Percentiles rank a stretch among this genome's conserved stretches.
These are phyloP conservation scores for Kazachstania psychrophila DNA, from an alignment of 805 yeast genomes.

Conservation along the genomic window DNA sequence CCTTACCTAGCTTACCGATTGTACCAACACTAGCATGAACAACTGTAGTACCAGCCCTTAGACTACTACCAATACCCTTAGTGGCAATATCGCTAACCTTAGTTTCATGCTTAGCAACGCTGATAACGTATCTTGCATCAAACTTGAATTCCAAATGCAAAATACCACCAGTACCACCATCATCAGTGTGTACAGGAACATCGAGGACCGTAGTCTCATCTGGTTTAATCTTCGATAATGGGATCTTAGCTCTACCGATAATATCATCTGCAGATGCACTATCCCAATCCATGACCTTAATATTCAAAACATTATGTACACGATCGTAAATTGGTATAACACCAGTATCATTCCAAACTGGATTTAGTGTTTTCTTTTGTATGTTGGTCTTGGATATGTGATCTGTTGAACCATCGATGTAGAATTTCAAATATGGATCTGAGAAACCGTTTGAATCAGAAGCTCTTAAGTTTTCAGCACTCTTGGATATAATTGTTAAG, in stretches of 20 bases:
- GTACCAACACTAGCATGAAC: constrained; percentile 39
- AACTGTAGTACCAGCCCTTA: constrained; percentile 36
- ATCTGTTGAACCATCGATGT: constrained; percentile 51
- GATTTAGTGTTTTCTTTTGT: constrained; percentile 77
- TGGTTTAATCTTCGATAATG: constrained; percentile 47
- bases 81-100: constrained; percentile 42
- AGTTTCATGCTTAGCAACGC: constrained; percentile 31
- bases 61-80: constrained; percentile 39
- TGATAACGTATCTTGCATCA: constrained; percentile 59
- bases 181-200: constrained; percentile 35
- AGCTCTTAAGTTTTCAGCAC: constrained; percentile 62
- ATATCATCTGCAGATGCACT: constrained; percentile 80
- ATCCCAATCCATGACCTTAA: constrained; percentile 83
- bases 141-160: constrained; percentile 52
- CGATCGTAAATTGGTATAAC: constrained; percentile 50
- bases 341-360: constrained; percentile 76
- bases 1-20: constrained; percentile 22
- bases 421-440: constrained; percentile 77
- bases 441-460: constrained; percentile 92
- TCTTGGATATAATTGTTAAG: constrained; percentile 48
- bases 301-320: constrained; percentile 46
- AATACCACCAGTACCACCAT: constrained; percentile 47
- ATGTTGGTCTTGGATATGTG: constrained; percentile 65
- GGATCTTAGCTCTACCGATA: constrained; percentile 56
- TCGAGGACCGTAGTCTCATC: constrained; percentile 39